Conservation (phyloP, 1,284 basidiomycete species). For the Filobasidium uniguttulatum region DNA sequence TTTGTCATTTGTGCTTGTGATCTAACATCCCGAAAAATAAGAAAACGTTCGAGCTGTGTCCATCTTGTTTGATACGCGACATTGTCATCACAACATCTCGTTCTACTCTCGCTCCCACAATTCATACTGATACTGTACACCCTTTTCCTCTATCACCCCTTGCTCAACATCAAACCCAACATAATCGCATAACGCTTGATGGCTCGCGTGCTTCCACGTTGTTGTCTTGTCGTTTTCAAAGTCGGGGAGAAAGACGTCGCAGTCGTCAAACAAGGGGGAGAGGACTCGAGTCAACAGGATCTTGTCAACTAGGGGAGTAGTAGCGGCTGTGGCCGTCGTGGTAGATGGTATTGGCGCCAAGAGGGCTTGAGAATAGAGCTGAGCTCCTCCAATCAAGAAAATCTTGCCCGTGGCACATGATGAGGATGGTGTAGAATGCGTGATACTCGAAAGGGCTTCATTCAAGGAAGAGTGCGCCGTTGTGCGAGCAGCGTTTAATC, state of each 20-base stretch:
- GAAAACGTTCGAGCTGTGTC: too few relatives aligned
- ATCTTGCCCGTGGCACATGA: conserved; percentile 24
- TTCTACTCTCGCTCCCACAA: conserved; percentile 56
- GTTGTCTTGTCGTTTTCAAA: conserved; percentile 40
- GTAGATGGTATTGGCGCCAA: too few relatives aligned
- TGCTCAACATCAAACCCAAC: conserved; percentile 61
- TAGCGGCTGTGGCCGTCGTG: too few relatives aligned
- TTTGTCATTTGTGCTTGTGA: background rate
- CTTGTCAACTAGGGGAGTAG: conserved; percentile 48
- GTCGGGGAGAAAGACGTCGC: conserved; percentile 76
- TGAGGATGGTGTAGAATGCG: too few relatives aligned
- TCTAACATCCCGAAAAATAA: background rate
- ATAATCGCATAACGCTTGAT: conserved; percentile 56
- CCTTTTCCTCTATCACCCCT: conserved; percentile 66
- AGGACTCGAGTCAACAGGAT: conserved; percentile 76
- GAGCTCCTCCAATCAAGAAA: conserved; percentile 85
- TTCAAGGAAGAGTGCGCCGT: conserved; percentile 24
- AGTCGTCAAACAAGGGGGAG: conserved; percentile 57
- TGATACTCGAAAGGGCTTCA: conserved; percentile 21
- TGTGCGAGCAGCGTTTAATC: conserved; percentile 16
- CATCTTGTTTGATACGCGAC: background rate
- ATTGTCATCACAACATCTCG: background rate
- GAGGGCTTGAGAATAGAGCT: conserved; percentile 62
- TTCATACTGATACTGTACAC: conserved; percentile 71
- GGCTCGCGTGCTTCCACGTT: conserved; percentile 48